Evolutionary conservation across 805 yeast genomes (phyloP).

Genomic region (Grigorovia jiainica): DNA sequence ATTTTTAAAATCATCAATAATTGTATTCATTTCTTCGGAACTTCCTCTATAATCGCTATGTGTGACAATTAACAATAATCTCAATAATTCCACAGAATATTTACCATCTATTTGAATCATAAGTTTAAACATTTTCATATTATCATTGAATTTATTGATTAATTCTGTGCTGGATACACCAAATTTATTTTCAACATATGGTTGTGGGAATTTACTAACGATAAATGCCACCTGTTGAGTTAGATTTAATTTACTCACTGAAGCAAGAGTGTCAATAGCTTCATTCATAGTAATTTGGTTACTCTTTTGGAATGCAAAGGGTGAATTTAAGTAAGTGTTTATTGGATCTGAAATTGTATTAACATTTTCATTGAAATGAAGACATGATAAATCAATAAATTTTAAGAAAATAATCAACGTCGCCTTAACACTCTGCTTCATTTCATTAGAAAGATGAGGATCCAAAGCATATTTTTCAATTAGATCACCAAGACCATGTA

Average conservation of each 20-base stretch:
- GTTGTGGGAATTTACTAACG: constrained; percentile 12
- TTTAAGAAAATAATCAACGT: constrained; percentile 21
- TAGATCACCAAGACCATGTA: constrained; percentile 23
- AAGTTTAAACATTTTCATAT: constrained; percentile 14
- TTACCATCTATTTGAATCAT: constrained; percentile 3
- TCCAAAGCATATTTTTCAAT: constrained; percentile 7
- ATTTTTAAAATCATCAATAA: constrained; percentile 7
- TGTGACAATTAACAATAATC: too few species aligned
- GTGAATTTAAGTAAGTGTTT: constrained; percentile 10
- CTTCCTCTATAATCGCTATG: too few species aligned
- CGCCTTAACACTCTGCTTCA: constrained; percentile 5
- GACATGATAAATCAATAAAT: constrained; percentile 20
- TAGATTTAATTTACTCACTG: constrained; percentile 11
- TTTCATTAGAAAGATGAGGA: too few species aligned
- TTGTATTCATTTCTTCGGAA: neutral
- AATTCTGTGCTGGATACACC: constrained; percentile 8
- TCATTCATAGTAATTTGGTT: too few species aligned
- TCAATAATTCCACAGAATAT: too few species aligned
- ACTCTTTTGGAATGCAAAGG: too few species aligned
- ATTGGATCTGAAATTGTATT: constrained; percentile 20
- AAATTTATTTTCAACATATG: constrained; percentile 10
- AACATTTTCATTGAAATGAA: constrained; percentile 18
- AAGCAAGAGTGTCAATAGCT: constrained; percentile 1
- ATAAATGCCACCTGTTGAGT: constrained; percentile 9
- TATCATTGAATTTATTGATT: constrained; percentile 9